These are phyloP conservation scores for Alternaria viburni DNA, from an alignment of 2,329 filamentous ascomycete species.

Conservation along the genomic window DNA sequence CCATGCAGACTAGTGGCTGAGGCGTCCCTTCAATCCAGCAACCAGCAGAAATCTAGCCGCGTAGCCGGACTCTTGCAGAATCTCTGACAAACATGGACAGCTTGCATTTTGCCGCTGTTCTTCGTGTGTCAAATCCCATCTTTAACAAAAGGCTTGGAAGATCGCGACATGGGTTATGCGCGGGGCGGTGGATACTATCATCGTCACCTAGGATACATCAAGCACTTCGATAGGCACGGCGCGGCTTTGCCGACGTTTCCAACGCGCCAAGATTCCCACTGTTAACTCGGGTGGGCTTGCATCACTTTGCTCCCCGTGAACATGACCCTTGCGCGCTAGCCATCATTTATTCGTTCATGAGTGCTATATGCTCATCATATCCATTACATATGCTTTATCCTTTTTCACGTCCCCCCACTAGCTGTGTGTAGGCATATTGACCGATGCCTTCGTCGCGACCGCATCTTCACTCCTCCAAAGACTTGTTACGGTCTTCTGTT, in stretches of 20 bases:
- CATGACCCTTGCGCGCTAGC: neutral
- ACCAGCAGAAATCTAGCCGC: constrained; percentile 1
- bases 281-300: neutral
- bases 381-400: neutral
- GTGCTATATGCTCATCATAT: neutral
- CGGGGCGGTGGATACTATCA: neutral
- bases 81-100: neutral
- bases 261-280: neutral
- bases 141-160: neutral
- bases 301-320: neutral
- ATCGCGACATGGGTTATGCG: constrained; percentile 11
- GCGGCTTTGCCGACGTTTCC: neutral
- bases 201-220: neutral
- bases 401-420: constrained; percentile 18
- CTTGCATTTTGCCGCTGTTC: neutral
- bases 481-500: constrained; percentile 95
- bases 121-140: neutral
- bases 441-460: constrained; percentile 80
- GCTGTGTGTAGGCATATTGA: constrained; percentile 80
- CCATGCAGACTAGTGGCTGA: neutral
- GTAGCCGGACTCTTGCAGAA: neutral
- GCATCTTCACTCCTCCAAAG: constrained; percentile 89
- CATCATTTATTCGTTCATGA: neutral
- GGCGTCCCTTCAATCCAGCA: neutral
- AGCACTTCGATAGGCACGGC: neutral